phyloP scores from a whole-genome alignment of 139 green algal genomes.

The Dunaliella primolecta region DNA sequence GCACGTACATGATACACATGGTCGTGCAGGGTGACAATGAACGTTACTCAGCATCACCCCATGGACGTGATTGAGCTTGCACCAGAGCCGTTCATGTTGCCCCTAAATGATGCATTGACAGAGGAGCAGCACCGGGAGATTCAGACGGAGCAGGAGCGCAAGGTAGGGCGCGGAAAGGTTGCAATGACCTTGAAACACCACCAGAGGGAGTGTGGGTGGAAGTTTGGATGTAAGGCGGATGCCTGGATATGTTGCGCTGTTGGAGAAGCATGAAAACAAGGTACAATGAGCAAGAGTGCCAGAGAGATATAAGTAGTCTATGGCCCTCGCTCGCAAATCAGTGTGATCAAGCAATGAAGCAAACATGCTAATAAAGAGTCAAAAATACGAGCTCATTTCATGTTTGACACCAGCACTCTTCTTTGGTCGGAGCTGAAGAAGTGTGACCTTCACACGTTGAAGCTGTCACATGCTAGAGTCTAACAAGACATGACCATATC shows the following conservation, averaged over 20 bases:
- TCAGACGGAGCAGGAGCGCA: conserved; percentile 31
- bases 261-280: conserved; percentile 32
- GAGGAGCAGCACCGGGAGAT: conserved; percentile 46
- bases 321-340: conserved; percentile 36
- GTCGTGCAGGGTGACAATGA: conserved; percentile 47
- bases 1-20: background rate
- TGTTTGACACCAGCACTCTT: too few relatives aligned
- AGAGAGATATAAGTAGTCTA: conserved; percentile 46
- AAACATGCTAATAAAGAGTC: too few relatives aligned
- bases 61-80: conserved; percentile 40
- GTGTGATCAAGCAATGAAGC: too few relatives aligned
- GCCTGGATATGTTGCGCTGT: conserved; percentile 27
- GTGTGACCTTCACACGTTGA: too few relatives aligned
- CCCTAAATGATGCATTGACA: conserved; percentile 43
- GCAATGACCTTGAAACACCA: too few relatives aligned
- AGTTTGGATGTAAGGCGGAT: too few relatives aligned
- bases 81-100: conserved; percentile 22
- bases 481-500: too few relatives aligned
- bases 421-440: too few relatives aligned
- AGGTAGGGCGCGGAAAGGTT: conserved; percentile 34
- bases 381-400: too few relatives aligned
- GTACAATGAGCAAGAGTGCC: conserved; percentile 17
- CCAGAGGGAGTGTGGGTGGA: conserved; percentile 32
- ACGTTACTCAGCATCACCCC: conserved; percentile 42
- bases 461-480: too few relatives aligned